Evolutionary conservation across 202 grass and related monocot genomes (phyloP), one percentile per base, ranked within the genome.

Genomic region (Cymbopogon flexuosus): DNA sequence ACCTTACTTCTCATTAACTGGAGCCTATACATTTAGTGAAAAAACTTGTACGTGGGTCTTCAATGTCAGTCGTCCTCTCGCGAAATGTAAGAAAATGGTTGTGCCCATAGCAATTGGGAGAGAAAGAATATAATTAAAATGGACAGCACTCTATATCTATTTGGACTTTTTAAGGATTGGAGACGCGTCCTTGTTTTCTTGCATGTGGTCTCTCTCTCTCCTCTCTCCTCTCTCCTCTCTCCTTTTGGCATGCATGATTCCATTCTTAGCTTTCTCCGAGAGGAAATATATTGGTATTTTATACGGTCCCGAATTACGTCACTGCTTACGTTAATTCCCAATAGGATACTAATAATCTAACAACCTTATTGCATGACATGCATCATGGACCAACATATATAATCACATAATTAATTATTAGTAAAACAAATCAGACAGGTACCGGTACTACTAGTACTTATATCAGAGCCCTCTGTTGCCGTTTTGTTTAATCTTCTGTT

Each of bases 301-400:
- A 45, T 34, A 40, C 12, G 14, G 35, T 33, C 1, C 24, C 5
- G 18, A 56, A 11, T 29, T 89, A 42, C 91, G 91, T 94, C 91
- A 94, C 77, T 86, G 89, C 91, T 94, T 91, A 94, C 91, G 88
- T 89, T 84, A 86, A 85, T 82, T 79, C 81, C 61, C 91, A 72
- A 39, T 31, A 52, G 75, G 77, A 62, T 62, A 51, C 9, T 81
- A 71, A 72, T 82, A 81, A 82, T 78, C 66, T 84, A 71, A 79
- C 68, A 78, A 85, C 54, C 78, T 77, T 83, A 35, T 78, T 12
- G 73, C 61, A 69, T 83, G 78, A 54, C 78, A 78, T 78, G 72
- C 47, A 81, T 77, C 14, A 57, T 57, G 68, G 31, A 31, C 29
- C 29, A 54, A 73, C 46, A 34, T 33, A 18, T 21, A n/a, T 21